These are phyloP conservation scores for Candida germanica DNA, from an alignment of 805 yeast genomes.

Conservation along the genomic window DNA sequence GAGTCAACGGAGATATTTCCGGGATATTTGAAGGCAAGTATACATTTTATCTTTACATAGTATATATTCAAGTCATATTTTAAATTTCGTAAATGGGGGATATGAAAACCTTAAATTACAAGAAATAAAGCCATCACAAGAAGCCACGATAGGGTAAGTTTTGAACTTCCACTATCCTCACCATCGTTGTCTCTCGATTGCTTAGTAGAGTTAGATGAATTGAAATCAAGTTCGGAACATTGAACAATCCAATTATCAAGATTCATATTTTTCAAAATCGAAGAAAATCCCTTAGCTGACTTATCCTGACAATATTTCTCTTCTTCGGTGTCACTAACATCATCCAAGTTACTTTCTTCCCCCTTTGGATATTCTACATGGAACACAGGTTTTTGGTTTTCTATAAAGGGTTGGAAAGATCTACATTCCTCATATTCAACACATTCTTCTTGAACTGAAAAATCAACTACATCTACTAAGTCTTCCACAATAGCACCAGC, in stretches of 20 bases:
- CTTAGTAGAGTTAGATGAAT: no score
- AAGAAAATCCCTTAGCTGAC: conserved; percentile 15
- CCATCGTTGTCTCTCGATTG: no score
- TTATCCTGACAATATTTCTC: conserved; percentile 11
- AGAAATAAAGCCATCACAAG: no score
- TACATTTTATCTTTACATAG: no score
- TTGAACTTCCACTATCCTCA: no score
- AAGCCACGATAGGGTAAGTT: no score
- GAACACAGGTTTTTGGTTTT: conserved; percentile 19
- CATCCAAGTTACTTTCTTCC: conserved; percentile 7
- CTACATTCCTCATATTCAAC: conserved; percentile 23
- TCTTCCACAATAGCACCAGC: conserved; percentile 18
- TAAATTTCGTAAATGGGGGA: no score
- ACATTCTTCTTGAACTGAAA: conserved; percentile 26
- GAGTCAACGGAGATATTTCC: no score
- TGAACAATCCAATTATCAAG: conserved; percentile 19
- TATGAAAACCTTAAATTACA: no score
- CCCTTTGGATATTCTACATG: conserved; percentile 26
- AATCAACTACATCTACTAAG: conserved; percentile 18
- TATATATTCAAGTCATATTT: no score
- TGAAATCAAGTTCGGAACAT: background rate
- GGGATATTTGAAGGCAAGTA: no score
- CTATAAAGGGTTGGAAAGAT: conserved; percentile 13
- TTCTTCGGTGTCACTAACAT: conserved; percentile 3
- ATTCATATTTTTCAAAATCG: conserved; percentile 20